Conservation (phyloP, 176 grass and related monocot species). For the Tuctoria greenei region DNA sequence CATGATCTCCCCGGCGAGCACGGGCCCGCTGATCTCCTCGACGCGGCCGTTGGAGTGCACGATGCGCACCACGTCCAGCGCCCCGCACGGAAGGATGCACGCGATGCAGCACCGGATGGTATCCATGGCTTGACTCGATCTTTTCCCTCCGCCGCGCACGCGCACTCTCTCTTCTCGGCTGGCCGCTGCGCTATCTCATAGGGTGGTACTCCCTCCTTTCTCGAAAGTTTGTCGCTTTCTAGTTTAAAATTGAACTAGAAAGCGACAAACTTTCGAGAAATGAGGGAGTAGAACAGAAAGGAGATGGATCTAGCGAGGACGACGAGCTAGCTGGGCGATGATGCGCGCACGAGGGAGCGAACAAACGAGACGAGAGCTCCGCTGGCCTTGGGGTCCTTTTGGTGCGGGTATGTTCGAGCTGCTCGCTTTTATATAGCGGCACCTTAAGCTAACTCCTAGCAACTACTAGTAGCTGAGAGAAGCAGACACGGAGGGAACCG, state of each 20-base stretch:
- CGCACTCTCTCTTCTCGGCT: not conserved
- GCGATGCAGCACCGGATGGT: constrained; percentile 98
- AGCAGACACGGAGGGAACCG: constrained; percentile 15
- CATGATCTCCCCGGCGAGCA: constrained; percentile 90
- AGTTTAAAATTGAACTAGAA: too few species aligned
- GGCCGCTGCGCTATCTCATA: constrained; percentile 39
- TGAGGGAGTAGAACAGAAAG: not conserved
- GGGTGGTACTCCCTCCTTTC: too few species aligned
- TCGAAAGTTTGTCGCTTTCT: too few species aligned
- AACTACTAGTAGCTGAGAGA: constrained; percentile 23
- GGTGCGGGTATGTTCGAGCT: constrained; percentile 39
- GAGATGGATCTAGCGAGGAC: not conserved
- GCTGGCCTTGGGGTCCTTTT: constrained; percentile 35
- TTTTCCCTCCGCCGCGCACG: not conserved
- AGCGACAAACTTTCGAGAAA: too few species aligned
- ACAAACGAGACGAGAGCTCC: not conserved
- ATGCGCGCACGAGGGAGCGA: constrained; percentile 17
- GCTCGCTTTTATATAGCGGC: constrained; percentile 45
- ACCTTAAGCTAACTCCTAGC: not conserved
- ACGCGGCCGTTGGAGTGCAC: constrained; percentile 94
- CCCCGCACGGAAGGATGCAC: constrained; percentile 96
- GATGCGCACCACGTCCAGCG: constrained; percentile 93
- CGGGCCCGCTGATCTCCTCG: constrained; percentile 79
- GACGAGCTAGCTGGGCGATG: not conserved
- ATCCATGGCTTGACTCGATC: constrained; percentile 39